Evolutionary conservation across 179 eudicot genomes (phyloP), one percentile per base, ranked within the genome.

Genomic region (Carnegiea gigantea): DNA sequence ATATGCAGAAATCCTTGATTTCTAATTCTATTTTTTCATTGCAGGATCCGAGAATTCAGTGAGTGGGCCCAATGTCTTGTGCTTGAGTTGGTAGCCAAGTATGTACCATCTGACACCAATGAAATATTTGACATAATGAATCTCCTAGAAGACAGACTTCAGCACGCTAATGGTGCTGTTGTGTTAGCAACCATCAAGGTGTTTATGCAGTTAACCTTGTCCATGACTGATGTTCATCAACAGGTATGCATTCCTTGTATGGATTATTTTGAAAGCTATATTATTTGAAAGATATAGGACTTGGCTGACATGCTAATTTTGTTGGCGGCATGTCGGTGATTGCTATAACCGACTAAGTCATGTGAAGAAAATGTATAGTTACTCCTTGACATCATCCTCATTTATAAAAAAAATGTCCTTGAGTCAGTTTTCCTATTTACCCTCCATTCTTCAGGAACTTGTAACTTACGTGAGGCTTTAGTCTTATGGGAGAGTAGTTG

Each of bases 91-190:
- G 97, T 93, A 38, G 89, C 93, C 68, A 96, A 93, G 78, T 96
- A 96, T 84, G 97, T 92, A 67, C 99, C 99, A 62, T 77, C 92
- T 64, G 98, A 96, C 70, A 89, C 83, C 83, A 92, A 86, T 78
- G 99, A 96, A 87, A 89, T 94, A 87, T 96, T 94, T 88, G 96
- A 96, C 91, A 93, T 96, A 70, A 96, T 96, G 99, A 93, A 94
- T 91, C 97, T 96, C 87, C 97, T 96, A 8, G 99, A 96, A 85
- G 99, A 94, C 83, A 92, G 99, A 83, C 98, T 96, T 88, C 99
- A 96, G 87, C 99, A 96, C 90, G 99, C 99, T 78, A 96, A 96
- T 86, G 90, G 99, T 85, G 99, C 99, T 33, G 98, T 96, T 86
- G 99, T 96, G 77, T 89, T 96, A 86, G 97, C 99, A 72, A 96